Evolutionary conservation across 129 eudicot species (phyloP), one percentile per base, ranked within the genome.

Genomic region (Escallonia rubra): DNA sequence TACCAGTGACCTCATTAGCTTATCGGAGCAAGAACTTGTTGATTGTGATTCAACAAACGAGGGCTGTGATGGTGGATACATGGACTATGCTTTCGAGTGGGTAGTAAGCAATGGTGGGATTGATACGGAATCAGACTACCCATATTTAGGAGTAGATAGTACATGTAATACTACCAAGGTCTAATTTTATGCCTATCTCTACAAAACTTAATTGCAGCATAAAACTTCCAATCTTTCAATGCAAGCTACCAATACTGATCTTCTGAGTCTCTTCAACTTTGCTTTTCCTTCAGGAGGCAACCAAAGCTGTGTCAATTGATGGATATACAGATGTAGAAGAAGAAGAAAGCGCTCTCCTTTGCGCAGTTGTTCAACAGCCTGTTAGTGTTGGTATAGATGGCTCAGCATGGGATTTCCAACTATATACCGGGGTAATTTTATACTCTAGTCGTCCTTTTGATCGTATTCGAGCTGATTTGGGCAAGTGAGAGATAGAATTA

Each of bases 11-110:
- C 83, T 87, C 58, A 67, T 87, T 45, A 80, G 84, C 72, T 85
- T 87, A 50, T 87, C 95, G 0, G 95, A 87, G 56, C 89, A 87
- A 78, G 89, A 83, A 62, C 89, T 87, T 2, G 82, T 87, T 10
- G 78, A 76, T 13, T 87, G 89, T 41, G 95, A 83, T 75, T n/a
- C 74, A 7, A 69, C 77, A 5, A 79, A 83, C 66, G 62, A 83
- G 0, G 95, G 89, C 5, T 83, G 95, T 34, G 74, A 83, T 43
- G 95, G 95, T 15, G 87, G 95, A 41, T 59, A 71, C 75, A 87
- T 83, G 85, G 82, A 75, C 72, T 50, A 77, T 11, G 87, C 87
- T 49, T 87, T 78, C 34, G 65, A 74, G 14, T 87, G 81, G 84
- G 58, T 87, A 14, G 64, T 83, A 2, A 62, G 64, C 55, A 87